phyloP scores from a whole-genome alignment of 345 rosid species.

The Pistacia integerrima region DNA sequence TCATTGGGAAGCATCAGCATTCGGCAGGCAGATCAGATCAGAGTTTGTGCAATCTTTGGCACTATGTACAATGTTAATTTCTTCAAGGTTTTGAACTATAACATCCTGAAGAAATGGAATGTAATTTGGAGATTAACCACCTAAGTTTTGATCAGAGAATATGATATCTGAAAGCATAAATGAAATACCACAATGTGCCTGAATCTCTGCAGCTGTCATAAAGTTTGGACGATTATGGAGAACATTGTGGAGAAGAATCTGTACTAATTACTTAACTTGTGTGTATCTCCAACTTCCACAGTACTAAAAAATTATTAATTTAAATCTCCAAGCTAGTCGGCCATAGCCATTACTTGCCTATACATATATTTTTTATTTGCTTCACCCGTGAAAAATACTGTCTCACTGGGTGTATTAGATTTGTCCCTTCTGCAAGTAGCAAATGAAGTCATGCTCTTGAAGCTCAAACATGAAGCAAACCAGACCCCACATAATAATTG shows the following conservation, averaged over 20 bases:
- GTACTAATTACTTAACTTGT: neutral
- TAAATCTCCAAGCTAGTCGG: neutral
- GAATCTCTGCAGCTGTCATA: neutral
- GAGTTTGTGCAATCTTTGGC: neutral
- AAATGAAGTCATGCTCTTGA: too few relatives aligned
- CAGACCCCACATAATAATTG: neutral
- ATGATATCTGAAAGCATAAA: neutral
- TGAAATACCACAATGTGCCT: neutral
- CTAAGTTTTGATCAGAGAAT: neutral
- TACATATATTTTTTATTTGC: neutral
- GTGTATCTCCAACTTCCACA: neutral
- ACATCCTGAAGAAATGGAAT: neutral
- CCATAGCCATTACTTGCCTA: neutral
- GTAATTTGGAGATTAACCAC: too few relatives aligned
- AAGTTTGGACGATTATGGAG: too few relatives aligned
- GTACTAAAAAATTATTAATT: neutral
- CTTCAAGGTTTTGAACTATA: neutral
- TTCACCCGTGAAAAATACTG: neutral
- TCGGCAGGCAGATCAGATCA: neutral
- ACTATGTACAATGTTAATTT: too few relatives aligned
- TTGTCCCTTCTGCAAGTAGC: constrained; percentile 20
- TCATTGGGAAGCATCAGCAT: neutral
- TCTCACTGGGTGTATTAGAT: constrained; percentile 12
- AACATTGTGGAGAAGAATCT: neutral
- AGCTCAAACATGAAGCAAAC: neutral